Base-by-base conservation (phyloP, 2,329 filamentous ascomycete genomes). In the Aspergillus tubingensis region DNA sequence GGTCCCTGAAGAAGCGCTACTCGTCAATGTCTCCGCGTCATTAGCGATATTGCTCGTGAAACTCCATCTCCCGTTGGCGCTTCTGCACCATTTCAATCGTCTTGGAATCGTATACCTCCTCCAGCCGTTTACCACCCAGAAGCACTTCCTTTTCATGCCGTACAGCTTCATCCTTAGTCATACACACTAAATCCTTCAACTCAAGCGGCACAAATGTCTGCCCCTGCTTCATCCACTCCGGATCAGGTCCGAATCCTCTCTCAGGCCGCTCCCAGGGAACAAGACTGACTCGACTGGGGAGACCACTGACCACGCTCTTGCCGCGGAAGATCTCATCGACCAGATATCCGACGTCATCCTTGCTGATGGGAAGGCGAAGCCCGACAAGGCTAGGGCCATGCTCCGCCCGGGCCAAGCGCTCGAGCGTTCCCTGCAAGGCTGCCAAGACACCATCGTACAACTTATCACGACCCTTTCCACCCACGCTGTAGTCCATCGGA, bases 101-200 rank as follows among this genome's bases (percentile, higher is more conserved):
- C 30, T 86, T 85, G 15, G 76, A 71, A 68, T 89, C 87, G 72
- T 97, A 99, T 25, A 97, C 64, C 1, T 94, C 88, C 65, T 91
- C 88, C 0, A 86, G 80, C 8, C 73, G 77, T 77, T 88, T 90
- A 1, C 83, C 84, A 0, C 86, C 90, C 68, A 86, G 88, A 48
- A 98, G 80, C 1, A 98, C 83, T 70, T 91, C 82, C 74, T 88
- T 90, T 73, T 96, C 91, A 75, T 99, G 95, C 60, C 85, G 83
- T 15, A 83, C 79, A 3, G 90, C 91, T 76, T 97, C 93, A 62
- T 97, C 93, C 74, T 93, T 96, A 1, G 93, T 97, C 91, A 97
- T 91, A 68, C 90, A 91, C 0, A 96, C 92, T 62, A 97, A 73
- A 49, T 96, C 88, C 27, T 84, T 82, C 67, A 94, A 77, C 32